These are phyloP conservation scores for Globisporangium viniferum DNA, from an alignment of 352 stramenopile species.

Conservation along the genomic window DNA sequence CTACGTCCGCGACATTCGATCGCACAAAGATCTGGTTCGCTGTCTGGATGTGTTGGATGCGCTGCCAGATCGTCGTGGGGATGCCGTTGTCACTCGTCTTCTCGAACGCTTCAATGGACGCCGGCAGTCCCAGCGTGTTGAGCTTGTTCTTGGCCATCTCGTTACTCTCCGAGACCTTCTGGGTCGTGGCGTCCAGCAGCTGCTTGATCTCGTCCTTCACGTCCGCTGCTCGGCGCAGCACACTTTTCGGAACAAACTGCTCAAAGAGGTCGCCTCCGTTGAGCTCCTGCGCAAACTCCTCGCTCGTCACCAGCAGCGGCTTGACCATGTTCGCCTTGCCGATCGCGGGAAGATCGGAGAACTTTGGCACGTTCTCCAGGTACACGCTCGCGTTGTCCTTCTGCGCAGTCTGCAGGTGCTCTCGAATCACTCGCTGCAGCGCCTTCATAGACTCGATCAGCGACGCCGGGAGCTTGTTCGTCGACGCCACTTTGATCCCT, in stretches of 20 bases:
- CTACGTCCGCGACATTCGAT: slow-evolving; percentile 2
- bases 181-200: slow-evolving; percentile 37
- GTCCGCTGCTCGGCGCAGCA: slow-evolving; percentile 42
- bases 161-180: slow-evolving; percentile 46
- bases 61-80: slow-evolving; percentile 47
- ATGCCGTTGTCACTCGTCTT: slow-evolving; percentile 61
- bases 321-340: slow-evolving; percentile 73
- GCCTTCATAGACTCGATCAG: slow-evolving; percentile 52
- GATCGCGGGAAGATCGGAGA: slow-evolving; percentile 48
- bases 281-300: slow-evolving; percentile 56
- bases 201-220: slow-evolving; percentile 48
- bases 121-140: slow-evolving; percentile 55
- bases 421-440: slow-evolving; percentile 53
- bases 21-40: slow-evolving; percentile 18
- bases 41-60: slow-evolving; percentile 49
- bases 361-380: slow-evolving; percentile 66
- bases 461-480: slow-evolving; percentile 59
- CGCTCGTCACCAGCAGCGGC: slow-evolving; percentile 36
- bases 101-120: slow-evolving; percentile 78
- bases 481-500: slow-evolving; percentile 52
- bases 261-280: slow-evolving; percentile 64
- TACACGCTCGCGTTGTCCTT: slow-evolving; percentile 86
- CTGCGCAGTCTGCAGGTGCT: slow-evolving; percentile 49
- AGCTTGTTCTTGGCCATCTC: slow-evolving; percentile 53
- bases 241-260: slow-evolving; percentile 54